phyloP scores from a whole-genome alignment of 208 protist genomes.

The Angomonas ambiguus region DNA sequence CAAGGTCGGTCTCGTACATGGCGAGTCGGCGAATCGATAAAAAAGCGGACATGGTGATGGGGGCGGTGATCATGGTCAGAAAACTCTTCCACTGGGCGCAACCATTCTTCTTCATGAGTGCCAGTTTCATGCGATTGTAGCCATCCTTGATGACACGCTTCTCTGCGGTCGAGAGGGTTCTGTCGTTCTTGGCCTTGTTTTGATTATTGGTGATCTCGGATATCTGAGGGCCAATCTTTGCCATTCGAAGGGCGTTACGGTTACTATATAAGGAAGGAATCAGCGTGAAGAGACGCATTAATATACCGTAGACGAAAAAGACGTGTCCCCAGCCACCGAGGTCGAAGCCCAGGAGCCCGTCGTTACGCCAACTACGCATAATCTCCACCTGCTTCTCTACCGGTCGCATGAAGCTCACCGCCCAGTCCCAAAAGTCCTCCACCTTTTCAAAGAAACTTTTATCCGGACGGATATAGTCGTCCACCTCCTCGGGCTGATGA shows the following conservation, averaged over 20 bases:
- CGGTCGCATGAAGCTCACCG: slow-evolving; percentile 74
- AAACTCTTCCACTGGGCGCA: slow-evolving; percentile 85
- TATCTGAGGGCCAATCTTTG: slow-evolving; percentile 64
- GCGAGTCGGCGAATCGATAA: slow-evolving; percentile 76
- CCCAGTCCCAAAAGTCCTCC: slow-evolving; percentile 88
- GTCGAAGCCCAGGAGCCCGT: slow-evolving; percentile 71
- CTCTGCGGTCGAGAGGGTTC: slow-evolving; percentile 72
- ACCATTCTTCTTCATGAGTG: slow-evolving; percentile 76
- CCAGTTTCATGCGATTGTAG: slow-evolving; percentile 83
- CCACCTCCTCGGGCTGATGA: slow-evolving; percentile 73
- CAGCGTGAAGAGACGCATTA: slow-evolving; percentile 72
- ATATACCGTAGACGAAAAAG: slow-evolving; percentile 76
- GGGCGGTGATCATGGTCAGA: slow-evolving; percentile 60
- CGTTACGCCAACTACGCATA: slow-evolving; percentile 66
- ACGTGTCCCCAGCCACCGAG: slow-evolving; percentile 75
- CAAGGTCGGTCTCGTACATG: slow-evolving; percentile 80
- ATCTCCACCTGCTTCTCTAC: slow-evolving; percentile 85
- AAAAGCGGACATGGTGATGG: slow-evolving; percentile 80
- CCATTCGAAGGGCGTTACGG: slow-evolving; percentile 79
- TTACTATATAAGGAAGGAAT: slow-evolving; percentile 77
- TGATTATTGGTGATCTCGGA: slow-evolving; percentile 76
- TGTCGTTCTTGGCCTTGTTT: slow-evolving; percentile 76
- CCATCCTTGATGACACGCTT: slow-evolving; percentile 83
- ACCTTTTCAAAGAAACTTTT: slow-evolving; percentile 77
- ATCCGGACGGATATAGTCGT: slow-evolving; percentile 85